Evolutionary conservation across 139 green algal species (phyloP).

Genomic region (Chlorokybus atmophyticus): DNA sequence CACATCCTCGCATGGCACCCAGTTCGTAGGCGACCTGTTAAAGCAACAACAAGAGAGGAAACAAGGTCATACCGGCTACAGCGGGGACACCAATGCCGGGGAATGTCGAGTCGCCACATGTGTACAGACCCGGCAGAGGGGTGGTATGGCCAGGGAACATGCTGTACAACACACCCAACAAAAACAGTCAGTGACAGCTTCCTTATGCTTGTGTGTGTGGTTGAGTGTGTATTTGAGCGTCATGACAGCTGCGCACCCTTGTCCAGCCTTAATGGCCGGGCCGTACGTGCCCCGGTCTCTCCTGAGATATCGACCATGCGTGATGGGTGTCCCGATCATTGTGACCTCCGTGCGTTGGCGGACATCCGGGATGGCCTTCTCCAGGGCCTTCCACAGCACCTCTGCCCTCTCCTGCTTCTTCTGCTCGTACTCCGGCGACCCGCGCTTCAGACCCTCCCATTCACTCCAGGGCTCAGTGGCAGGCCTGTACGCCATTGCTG

Average conservation of each 20-base stretch:
- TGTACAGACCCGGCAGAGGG: conserved; percentile 48
- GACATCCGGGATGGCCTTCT: conserved; percentile 72
- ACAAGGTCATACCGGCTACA: not conserved
- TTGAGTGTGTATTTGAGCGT: too few species aligned
- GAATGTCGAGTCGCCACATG: conserved; percentile 63
- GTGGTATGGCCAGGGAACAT: conserved; percentile 52
- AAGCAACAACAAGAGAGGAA: not conserved
- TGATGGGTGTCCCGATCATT: conserved; percentile 82
- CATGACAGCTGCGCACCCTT: too few species aligned
- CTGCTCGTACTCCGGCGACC: conserved; percentile 59
- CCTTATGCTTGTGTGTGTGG: too few species aligned
- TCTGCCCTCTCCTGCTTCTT: conserved; percentile 70
- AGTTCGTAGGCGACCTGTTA: not conserved
- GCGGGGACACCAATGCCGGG: conserved; percentile 82
- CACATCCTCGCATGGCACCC: not conserved
- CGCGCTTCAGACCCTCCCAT: conserved; percentile 70
- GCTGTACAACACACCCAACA: too few species aligned
- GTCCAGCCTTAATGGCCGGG: conserved; percentile 17
- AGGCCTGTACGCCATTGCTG: too few species aligned
- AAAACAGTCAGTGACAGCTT: too few species aligned
- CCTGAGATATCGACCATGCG: conserved; percentile 74
- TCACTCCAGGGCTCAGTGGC: conserved; percentile 77
- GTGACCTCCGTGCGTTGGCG: conserved; percentile 48
- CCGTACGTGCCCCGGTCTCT: conserved; percentile 69
- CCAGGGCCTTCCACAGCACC: conserved; percentile 70